phyloP scores from a whole-genome alignment of 192 early-diverging fungal species.

The Phycomyces blakesleeanus region DNA sequence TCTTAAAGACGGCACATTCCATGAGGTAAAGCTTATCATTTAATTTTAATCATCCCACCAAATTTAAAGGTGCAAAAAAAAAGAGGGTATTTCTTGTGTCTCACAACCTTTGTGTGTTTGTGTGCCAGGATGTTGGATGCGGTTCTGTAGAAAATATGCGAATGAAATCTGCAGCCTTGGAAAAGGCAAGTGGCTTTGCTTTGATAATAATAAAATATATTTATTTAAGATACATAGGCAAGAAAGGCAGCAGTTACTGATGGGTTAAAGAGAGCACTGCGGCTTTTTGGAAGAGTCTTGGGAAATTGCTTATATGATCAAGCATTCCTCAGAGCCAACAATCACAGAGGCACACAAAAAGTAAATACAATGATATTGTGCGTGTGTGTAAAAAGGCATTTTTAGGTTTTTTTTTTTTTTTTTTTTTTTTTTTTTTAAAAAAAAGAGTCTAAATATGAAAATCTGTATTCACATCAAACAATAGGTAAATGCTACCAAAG shows the following conservation, averaged over 20 bases:
- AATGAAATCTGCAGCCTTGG: conserved; percentile 75
- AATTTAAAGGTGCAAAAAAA: neutral
- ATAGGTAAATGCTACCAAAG: conserved; percentile 12
- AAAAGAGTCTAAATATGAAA: neutral
- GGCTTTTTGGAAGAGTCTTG: conserved; percentile 64
- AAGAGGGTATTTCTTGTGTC: neutral
- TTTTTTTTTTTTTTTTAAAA: too few relatives aligned
- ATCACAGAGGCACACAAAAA: conserved; percentile 68
- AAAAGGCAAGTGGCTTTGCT: conserved; percentile 58
- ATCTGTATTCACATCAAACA: neutral
- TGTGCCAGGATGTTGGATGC: conserved; percentile 81
- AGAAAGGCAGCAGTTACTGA: conserved; percentile 92
- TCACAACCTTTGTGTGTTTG: neutral
- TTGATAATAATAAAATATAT: neutral
- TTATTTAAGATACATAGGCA: conserved; percentile 35
- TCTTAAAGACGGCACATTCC: conserved; percentile 81
- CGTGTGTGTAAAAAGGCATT: too few relatives aligned
- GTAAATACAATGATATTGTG: conserved; percentile 32
- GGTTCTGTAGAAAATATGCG: conserved; percentile 74
- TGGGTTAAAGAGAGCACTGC: conserved; percentile 82
- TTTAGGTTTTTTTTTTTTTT: too few relatives aligned
- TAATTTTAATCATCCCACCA: neutral
- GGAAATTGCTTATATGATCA: conserved; percentile 20
- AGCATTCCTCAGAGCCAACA: conserved; percentile 72
- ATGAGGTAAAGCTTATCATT: conserved; percentile 54